phyloP scores from a whole-genome alignment of 176 grass and related monocot genomes.

The Phoenix dactylifera region DNA sequence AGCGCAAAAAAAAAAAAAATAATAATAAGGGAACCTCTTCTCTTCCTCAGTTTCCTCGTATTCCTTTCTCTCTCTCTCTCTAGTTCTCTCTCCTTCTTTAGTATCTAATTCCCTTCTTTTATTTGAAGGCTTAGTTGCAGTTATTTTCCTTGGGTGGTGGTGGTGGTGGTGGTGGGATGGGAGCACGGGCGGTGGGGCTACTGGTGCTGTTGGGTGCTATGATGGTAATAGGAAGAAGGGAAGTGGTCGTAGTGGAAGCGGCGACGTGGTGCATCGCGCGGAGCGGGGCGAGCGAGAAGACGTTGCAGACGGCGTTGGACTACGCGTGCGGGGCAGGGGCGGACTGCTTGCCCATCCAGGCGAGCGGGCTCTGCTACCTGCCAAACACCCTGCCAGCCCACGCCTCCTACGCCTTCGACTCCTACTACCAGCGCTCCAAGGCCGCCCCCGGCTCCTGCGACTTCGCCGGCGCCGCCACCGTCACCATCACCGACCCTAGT shows the following conservation, averaged over 20 bases:
- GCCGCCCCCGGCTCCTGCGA: conserved; percentile 49
- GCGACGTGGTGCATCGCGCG: conserved; percentile 61
- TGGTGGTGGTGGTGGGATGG: too few relatives aligned
- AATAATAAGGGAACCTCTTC: too few relatives aligned
- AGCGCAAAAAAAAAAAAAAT: too few relatives aligned
- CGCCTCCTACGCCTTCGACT: conserved; percentile 84
- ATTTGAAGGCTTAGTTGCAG: too few relatives aligned
- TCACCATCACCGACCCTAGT: conserved; percentile 70
- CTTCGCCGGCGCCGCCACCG: conserved; percentile 74
- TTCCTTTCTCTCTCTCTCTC: too few relatives aligned
- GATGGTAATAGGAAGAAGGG: not conserved
- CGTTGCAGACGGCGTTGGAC: conserved; percentile 47
- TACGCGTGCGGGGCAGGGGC: conserved; percentile 53
- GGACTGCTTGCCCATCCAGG: conserved; percentile 60
- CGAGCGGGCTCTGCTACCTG: conserved; percentile 49
- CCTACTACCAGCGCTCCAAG: conserved; percentile 55
- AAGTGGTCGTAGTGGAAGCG: not conserved
- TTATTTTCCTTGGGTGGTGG: too few relatives aligned
- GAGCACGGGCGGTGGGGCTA: conserved; percentile 5
- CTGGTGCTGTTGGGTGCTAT: not conserved
- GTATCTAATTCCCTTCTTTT: too few relatives aligned
- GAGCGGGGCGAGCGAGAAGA: conserved; percentile 18
- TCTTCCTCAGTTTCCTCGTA: too few relatives aligned
- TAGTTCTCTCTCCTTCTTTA: too few relatives aligned
- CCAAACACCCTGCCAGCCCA: conserved; percentile 76